A percentile compares a stretch with the other conserved stretches of the same genome.
Conservation (phyloP, 805 yeast species). For the Komagataella phaffii region DNA sequence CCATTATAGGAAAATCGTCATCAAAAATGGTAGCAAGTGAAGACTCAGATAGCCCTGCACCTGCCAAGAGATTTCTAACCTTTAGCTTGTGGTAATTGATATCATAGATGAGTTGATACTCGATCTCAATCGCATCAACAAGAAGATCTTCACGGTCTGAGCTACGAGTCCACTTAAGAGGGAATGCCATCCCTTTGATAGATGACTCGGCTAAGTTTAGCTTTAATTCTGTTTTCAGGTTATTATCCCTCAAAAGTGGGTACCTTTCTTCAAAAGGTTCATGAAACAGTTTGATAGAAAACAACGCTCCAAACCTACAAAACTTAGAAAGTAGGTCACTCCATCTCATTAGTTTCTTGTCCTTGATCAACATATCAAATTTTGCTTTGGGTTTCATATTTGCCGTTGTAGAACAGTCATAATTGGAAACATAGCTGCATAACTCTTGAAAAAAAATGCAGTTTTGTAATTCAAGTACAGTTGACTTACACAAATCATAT, state of each 20-base stretch:
- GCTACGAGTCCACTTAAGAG: neutral
- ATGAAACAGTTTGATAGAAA: neutral
- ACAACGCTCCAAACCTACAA: neutral
- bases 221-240: neutral
- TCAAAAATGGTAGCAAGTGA: neutral
- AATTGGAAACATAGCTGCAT: neutral
- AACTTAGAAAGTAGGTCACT: neutral
- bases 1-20: neutral
- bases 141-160: neutral
- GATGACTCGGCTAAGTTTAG: neutral
- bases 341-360: neutral
- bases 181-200: neutral
- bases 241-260: neutral
- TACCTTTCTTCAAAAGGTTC: neutral
- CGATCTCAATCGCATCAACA: neutral
- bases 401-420: neutral
- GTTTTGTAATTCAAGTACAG: neutral
- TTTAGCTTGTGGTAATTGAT: neutral
- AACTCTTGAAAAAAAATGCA: neutral
- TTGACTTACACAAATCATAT: neutral
- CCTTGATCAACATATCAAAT: neutral
- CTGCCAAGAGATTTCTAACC: neutral
- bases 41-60: neutral
- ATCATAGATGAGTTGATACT: neutral
- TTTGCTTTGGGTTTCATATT: neutral